Base-by-base conservation (phyloP, 2,329 filamentous ascomycete genomes). In the Aspergillus arachidicola region DNA sequence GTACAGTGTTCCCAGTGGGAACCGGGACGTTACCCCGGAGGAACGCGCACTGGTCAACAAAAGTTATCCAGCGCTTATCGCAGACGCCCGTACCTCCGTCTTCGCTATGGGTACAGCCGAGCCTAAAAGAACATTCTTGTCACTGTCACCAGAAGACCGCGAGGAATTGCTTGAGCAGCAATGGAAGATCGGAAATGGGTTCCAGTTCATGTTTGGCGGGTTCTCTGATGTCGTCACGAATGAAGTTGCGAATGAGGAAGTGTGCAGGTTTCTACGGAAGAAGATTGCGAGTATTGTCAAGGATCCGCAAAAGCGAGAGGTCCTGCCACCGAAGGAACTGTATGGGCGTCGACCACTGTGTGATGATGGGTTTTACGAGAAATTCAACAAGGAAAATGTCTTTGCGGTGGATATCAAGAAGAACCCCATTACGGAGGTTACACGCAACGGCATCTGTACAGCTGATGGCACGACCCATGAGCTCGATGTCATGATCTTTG, bases 331-430 rank as follows among this genome's bases (percentile, higher is more conserved):
- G 16, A 58, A 48, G 4, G 63, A 68, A 19, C 61, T 62, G 10
- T 65, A 64, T 21, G 59, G 66, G 5, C 69, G 70, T 4, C 67
- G 72, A 5, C 67, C 70, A 0, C 65, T 66, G 7, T 59, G 64
- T 6, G 71, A 66, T 12, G 57, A 62, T 21, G 64, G 63, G 11
- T 74, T 71, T 60, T 73, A 67, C 56, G 68, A 72, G 32, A 28
- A 59, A 12, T 74, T 67, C 58, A 80, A 84, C 67, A 73, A 73
- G 16, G 69, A 75, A 0, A 81, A 84, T 51, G 80, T 85, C 3
- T 68, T 79, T 21, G 66, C 85, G 1, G 75, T 85, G 1, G 74
- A 81, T 51, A 59, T 83, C 2, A 53, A 30, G 30, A 38, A 51
- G 14, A 58, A 48, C 12, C 64, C 63, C 0, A 62, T 70, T 30